phyloP scores from a whole-genome alignment of 305 asterid species.

The Nicotiana rustica region DNA sequence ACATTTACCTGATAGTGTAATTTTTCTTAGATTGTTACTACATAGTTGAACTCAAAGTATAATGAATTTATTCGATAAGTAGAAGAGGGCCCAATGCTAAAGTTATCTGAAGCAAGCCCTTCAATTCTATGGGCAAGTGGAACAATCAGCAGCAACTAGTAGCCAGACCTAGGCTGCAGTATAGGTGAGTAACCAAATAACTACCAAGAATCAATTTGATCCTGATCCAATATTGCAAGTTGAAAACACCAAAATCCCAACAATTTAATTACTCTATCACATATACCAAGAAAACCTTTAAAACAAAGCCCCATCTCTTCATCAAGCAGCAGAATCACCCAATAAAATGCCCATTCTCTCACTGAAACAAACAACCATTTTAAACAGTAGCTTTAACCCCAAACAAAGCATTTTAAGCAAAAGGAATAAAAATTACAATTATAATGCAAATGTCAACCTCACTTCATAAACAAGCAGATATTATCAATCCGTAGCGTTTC shows the following conservation, averaged over 20 bases:
- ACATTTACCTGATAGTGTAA: not conserved
- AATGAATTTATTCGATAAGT: not conserved
- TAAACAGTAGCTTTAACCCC: not conserved
- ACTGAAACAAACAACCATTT: not conserved
- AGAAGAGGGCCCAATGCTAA: not conserved
- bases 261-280: not conserved
- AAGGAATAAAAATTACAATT: not conserved
- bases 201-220: not conserved
- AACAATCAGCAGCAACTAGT: not conserved
- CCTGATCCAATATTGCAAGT: conserved; percentile 1
- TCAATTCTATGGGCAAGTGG: conserved; percentile 5
- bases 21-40: too few species aligned
- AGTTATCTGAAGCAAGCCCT: not conserved
- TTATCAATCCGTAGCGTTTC: not conserved
- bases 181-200: not conserved
- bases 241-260: conserved; percentile 16
- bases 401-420: not conserved
- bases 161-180: not conserved
- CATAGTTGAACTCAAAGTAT: not conserved
- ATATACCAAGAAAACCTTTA: conserved; percentile 23
- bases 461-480: not conserved
- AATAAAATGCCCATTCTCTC: not conserved
- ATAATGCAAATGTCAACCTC: not conserved
- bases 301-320: not conserved
- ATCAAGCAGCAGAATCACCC: not conserved